Base-by-base conservation (phyloP, 345 rosid genomes). In the Cochlearia excelsa region DNA sequence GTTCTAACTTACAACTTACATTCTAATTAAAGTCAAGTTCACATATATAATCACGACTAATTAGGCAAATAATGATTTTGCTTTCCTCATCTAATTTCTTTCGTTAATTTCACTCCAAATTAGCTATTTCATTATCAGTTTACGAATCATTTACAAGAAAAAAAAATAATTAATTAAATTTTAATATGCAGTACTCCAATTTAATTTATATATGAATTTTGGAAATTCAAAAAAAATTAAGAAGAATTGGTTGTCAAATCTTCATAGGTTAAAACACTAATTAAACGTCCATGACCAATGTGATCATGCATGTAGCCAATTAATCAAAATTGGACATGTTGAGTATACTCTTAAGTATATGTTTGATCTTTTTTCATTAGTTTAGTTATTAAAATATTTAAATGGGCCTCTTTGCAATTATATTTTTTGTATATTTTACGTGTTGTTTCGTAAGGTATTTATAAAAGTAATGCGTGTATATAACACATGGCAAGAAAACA, bases 1-100 rank as follows among this genome's bases (percentile, higher is more conserved):
- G 68, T 69, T 69, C 67, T 54, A 69, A 69, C 74, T 69, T 69
- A 44, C 46, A 69, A 69, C 63, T 48, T 69, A 69, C 47, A 62
- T 69, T 69, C 63, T 26, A 61, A 54, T 61, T 62, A 54, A 61
- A 54, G 74, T 61, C 67, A 69, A 48, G 43, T 61, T 69, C 57
- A 62, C 52, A 69, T 55, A 61, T 48, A 28, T 1, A 50, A 69
- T 31, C 39, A 49, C 62, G 58, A 62, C 63, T 69, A 27, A 41
- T 54, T 61, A 47, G 33, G n/a, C 38, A 46, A 54, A 68, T 68
- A 45, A 61, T 61, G 67, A 23, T 61, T 46, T 54, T 66, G 37
- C 9, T 39, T 26, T 7, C 50, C 23, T 60, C 46, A 52, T 42
- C 29, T 3, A 4, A 4, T 53, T 53, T 60, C 45, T 68, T 60